Evolutionary conservation across 306 rosid genomes (phyloP).

Genomic region (Geum urbanum): DNA sequence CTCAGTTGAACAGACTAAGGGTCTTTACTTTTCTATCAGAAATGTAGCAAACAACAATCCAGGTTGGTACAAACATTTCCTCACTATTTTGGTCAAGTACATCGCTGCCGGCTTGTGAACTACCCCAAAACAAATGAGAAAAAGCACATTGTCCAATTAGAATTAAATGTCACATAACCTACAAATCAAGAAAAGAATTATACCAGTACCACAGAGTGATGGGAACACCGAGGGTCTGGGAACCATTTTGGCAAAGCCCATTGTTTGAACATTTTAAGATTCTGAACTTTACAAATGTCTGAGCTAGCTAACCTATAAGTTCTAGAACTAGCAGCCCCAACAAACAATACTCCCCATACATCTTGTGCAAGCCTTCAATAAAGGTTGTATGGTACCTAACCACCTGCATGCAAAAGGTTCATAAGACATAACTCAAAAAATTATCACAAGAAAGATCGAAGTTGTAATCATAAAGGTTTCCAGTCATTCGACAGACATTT

Average conservation of each 20-base stretch:
- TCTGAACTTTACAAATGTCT: conserved; percentile 22
- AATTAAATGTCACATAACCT: neutral
- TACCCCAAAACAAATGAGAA: neutral
- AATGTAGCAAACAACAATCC: neutral
- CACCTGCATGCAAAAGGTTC: conserved; percentile 18
- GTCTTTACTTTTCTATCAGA: neutral
- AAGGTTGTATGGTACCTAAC: conserved; percentile 3
- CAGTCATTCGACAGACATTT: neutral
- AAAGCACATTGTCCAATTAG: conserved; percentile 10
- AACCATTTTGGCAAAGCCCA: conserved; percentile 20
- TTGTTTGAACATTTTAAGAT: neutral
- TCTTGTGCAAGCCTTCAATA: conserved; percentile 8
- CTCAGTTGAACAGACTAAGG: neutral
- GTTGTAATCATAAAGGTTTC: neutral
- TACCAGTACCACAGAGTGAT: conserved; percentile 4
- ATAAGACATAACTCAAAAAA: neutral
- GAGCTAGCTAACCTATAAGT: conserved; percentile 24
- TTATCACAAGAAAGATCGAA: neutral
- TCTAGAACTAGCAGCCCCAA: conserved; percentile 14
- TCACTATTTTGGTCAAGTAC: conserved; percentile 1
- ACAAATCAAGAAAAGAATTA: conserved; percentile 8
- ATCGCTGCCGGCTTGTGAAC: neutral
- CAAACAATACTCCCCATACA: conserved; percentile 1
- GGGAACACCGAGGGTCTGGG: conserved; percentile 9
- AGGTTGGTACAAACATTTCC: conserved; percentile 1